Evolutionary conservation across 176 grass and related monocot genomes (phyloP), one percentile per base, ranked within the genome.

Genomic region (Hyparrhenia diplandra): DNA sequence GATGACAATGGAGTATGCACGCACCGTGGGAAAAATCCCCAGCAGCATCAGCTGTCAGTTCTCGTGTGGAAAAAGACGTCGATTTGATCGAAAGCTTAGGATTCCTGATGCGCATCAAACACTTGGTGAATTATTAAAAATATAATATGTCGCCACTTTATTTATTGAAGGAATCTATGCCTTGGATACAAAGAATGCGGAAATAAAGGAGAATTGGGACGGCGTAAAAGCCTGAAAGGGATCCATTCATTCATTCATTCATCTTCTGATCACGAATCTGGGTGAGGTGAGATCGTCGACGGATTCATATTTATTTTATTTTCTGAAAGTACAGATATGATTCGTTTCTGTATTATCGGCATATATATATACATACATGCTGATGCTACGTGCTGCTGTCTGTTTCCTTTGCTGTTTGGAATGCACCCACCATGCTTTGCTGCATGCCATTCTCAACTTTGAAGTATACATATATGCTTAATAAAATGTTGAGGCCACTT

Each of bases 181-280:
- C 82, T 81, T 89, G 4, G 64, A 81, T 81, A 58, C 82, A 77
- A 89, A 89, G 77, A 81, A 89, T 76, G 71, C 20, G 65, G 64
- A 81, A 85, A 76, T 59, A 55, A 45, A 62, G n/a, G n/a, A 39
- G 61, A 60, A 59, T 10, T 69, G 62, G 17, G 49, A 42, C 18
- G 58, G 31, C 40, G 13, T 71, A 29, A 80, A 88, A 84, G 82
- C n/a, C n/a, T n/a, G n/a, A n/a, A n/a, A n/a, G n/a, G 51, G 13
- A 10, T 34, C 4, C 40, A 2, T 78, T 46, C 58, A 4, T 75
- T 69, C 37, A 16, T 28, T 46, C 36, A 37, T 37, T 37, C 37
- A 25, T 31, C 41, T 70, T 83, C 40, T n/a, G 32, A 69, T 52
- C 32, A 64, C 54, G 70, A 70, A 80, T 80, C 76, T 25, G 28